A percentile compares a stretch with the other conserved stretches of the same genome.
Evolutionary conservation across 306 rosid genomes (phyloP).

Genomic region (Abrus precatorius): DNA sequence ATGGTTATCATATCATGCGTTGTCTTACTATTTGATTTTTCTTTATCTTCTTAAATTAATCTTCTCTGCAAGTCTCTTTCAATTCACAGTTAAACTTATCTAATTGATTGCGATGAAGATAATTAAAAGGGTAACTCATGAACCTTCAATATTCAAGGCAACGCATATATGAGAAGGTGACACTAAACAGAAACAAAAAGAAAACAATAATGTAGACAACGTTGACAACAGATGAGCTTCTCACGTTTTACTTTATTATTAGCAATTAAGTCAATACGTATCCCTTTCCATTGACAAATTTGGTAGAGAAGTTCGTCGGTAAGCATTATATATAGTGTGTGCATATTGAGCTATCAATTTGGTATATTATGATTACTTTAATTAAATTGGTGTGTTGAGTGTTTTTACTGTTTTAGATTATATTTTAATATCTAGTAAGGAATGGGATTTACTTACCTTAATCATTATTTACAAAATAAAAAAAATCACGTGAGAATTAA

Average conservation of each 20-base stretch:
- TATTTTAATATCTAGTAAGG: background rate
- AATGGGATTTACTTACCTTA: background rate
- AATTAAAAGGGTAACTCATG: background rate
- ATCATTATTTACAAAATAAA: background rate
- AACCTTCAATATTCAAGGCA: conserved; percentile 10
- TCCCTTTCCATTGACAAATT: background rate
- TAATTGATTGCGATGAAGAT: no score
- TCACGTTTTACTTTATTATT: background rate
- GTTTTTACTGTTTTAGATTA: background rate
- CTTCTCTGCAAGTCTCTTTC: no score
- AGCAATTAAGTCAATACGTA: background rate
- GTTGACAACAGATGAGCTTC: no score
- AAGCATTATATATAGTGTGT: background rate
- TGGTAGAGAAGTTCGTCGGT: background rate
- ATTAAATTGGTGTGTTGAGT: background rate
- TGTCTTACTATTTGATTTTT: no score
- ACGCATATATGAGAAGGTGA: background rate
- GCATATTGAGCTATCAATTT: no score
- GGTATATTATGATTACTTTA: background rate
- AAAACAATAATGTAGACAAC: background rate
- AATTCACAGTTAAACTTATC: no score
- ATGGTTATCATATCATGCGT: background rate
- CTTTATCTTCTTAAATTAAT: no score
- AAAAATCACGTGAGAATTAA: background rate
- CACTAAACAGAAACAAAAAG: background rate